A percentile compares a stretch with the other conserved stretches of the same genome.
Conservation (phyloP, 495 filamentous ascomycete species). For the Talaromyces nanjingensis region DNA sequence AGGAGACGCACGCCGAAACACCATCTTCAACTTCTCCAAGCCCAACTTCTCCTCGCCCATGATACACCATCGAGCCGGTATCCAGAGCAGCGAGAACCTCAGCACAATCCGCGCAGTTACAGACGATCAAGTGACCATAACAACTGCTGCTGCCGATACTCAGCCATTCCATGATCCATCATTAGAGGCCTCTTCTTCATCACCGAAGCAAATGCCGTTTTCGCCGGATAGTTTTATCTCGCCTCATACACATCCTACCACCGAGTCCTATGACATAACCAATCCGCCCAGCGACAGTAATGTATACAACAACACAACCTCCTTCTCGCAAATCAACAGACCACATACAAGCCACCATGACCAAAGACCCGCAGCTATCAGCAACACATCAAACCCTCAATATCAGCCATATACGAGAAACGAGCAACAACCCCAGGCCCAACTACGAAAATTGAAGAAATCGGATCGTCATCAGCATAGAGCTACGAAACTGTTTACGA, state of each 20-base stretch:
- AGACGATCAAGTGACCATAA: not conserved
- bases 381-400: not conserved
- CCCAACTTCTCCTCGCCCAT: not conserved
- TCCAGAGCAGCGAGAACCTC: not conserved
- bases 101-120: not conserved
- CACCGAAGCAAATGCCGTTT: not conserved
- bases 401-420: not conserved
- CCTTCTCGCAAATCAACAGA: not conserved
- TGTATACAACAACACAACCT: not conserved
- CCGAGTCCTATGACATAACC: not conserved
- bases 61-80: not conserved
- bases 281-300: not conserved
- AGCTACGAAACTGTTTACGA: constrained; percentile 1
- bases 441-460: not conserved
- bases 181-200: not conserved
- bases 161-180: not conserved
- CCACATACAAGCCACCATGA: not conserved
- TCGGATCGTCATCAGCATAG: not conserved
- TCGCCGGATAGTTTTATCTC: constrained; percentile 5
- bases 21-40: not conserved
- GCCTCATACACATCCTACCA: not conserved
- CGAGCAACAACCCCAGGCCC: not conserved
- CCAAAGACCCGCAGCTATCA: not conserved
- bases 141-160: not conserved
- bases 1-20: not conserved